A percentile compares a stretch with the other conserved stretches of the same genome.
phyloP scores from a whole-genome alignment of 805 yeast species.

The Saccharomycopsis javanensis region DNA sequence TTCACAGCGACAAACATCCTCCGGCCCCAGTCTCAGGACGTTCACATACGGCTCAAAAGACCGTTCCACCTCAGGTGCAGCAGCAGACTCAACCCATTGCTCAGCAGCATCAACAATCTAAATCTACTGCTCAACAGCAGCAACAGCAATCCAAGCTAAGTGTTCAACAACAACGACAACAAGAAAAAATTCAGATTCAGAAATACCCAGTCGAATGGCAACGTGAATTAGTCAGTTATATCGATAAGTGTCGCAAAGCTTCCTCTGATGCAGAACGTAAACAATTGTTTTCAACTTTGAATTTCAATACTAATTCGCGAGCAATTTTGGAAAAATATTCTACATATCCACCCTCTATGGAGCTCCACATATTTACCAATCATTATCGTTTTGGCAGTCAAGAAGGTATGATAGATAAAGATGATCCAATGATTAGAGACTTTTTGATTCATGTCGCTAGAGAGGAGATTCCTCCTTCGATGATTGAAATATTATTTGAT shows the following conservation, averaged over 20 bases:
- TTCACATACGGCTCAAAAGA: not conserved
- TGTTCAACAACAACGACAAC: constrained; percentile 5
- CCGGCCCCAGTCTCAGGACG: not conserved
- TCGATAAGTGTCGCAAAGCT: constrained; percentile 4
- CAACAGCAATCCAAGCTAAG: too few relatives aligned
- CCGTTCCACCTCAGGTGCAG: not conserved
- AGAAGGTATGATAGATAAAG: constrained; percentile 77
- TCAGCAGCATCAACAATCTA: not conserved
- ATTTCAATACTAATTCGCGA: constrained; percentile 30
- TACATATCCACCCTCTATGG: constrained; percentile 69
- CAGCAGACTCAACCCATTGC: not conserved
- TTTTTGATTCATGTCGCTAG: constrained; percentile 70
- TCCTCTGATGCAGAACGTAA: not conserved
- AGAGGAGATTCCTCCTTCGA: constrained; percentile 81
- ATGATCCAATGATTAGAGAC: constrained; percentile 65
- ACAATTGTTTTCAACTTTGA: constrained; percentile 6
- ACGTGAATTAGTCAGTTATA: constrained; percentile 9
- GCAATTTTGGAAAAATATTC: constrained; percentile 70
- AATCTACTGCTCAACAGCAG: not conserved
- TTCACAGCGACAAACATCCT: not conserved
- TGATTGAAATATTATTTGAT: constrained; percentile 82
- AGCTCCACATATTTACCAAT: constrained; percentile 83
- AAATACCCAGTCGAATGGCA: constrained; percentile 16
- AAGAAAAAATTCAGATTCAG: not conserved
- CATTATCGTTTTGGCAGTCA: constrained; percentile 88